phyloP scores from a whole-genome alignment of 768 basidiomycete genomes.

The Pisolithus sp. region DNA sequence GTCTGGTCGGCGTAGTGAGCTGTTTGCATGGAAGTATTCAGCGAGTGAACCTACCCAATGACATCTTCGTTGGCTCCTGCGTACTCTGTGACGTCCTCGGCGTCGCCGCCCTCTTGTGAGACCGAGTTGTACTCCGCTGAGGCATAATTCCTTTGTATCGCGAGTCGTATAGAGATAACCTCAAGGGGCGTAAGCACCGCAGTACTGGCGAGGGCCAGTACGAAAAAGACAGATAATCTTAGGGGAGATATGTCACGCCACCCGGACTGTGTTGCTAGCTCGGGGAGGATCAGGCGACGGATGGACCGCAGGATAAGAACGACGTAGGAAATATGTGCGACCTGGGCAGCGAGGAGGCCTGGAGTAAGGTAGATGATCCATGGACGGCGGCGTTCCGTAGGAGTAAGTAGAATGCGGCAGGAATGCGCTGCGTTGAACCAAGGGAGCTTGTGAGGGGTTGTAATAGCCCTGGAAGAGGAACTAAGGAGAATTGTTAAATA shows the following conservation, averaged over 20 bases:
- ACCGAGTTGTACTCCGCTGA: constrained; percentile 40
- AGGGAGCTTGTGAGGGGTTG: constrained; percentile 72
- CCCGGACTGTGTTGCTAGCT: constrained; percentile 15
- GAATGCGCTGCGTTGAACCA: constrained; percentile 53
- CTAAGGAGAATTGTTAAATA: neutral
- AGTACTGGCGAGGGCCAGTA: constrained; percentile 20
- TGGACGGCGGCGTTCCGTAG: constrained; percentile 52
- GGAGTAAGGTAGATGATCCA: constrained; percentile 75
- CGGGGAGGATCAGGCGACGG: neutral
- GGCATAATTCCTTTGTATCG: neutral
- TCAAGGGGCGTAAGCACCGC: neutral
- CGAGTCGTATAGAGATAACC: constrained; percentile 3
- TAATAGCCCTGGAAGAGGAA: constrained; percentile 54
- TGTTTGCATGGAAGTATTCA: neutral
- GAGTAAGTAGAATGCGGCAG: neutral
- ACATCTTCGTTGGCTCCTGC: neutral
- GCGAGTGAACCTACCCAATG: neutral
- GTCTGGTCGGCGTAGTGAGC: constrained; percentile 29
- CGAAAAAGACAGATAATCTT: constrained; percentile 39
- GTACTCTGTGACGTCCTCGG: neutral
- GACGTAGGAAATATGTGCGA: constrained; percentile 34
- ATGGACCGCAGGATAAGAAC: constrained; percentile 40
- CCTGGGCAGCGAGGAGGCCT: constrained; percentile 38
- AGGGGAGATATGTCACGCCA: constrained; percentile 16
- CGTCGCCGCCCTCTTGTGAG: constrained; percentile 51